A percentile compares a stretch with the other conserved stretches of the same genome.
These are phyloP conservation scores for Cetraspora pellucida DNA, from an alignment of 192 early-diverging fungal genomes.

Conservation along the genomic window DNA sequence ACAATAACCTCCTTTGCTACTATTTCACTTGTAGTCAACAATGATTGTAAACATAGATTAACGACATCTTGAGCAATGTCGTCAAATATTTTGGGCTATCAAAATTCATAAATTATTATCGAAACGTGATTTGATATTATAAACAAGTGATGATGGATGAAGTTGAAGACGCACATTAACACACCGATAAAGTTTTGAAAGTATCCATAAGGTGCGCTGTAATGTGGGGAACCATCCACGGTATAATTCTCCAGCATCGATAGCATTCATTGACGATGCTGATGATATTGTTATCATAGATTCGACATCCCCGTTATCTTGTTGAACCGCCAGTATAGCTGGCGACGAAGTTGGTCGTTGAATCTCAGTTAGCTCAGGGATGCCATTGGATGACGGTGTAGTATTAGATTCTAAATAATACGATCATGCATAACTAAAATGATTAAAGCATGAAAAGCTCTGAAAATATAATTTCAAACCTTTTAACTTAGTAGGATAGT, in stretches of 20 bases:
- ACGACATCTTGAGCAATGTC: slow-evolving; percentile 87
- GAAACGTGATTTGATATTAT: neutral
- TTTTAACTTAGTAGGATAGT: slow-evolving; percentile 46
- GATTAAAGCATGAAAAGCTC: neutral
- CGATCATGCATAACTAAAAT: neutral
- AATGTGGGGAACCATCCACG: slow-evolving; percentile 81
- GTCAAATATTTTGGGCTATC: slow-evolving; percentile 73
- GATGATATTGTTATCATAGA: slow-evolving; percentile 37
- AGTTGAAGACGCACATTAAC: slow-evolving; percentile 59
- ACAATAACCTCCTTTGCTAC: slow-evolving; percentile 55
- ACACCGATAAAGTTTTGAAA: slow-evolving; percentile 77
- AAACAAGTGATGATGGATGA: neutral
- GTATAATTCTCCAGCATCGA: slow-evolving; percentile 43
- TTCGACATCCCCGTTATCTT: slow-evolving; percentile 19
- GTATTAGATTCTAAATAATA: too few species aligned
- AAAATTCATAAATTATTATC: neutral
- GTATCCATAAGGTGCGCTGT: slow-evolving; percentile 77
- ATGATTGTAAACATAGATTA: slow-evolving; percentile 63
- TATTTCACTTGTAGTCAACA: slow-evolving; percentile 53
- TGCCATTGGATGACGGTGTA: too few species aligned
- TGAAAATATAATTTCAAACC: slow-evolving; percentile 31
- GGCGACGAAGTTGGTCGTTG: neutral
- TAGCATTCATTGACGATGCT: slow-evolving; percentile 37
- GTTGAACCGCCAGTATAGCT: slow-evolving; percentile 21
- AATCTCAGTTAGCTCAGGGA: neutral